These are phyloP conservation scores for Amanita rimosa DNA, from an alignment of 768 basidiomycete genomes.

Conservation along the genomic window DNA sequence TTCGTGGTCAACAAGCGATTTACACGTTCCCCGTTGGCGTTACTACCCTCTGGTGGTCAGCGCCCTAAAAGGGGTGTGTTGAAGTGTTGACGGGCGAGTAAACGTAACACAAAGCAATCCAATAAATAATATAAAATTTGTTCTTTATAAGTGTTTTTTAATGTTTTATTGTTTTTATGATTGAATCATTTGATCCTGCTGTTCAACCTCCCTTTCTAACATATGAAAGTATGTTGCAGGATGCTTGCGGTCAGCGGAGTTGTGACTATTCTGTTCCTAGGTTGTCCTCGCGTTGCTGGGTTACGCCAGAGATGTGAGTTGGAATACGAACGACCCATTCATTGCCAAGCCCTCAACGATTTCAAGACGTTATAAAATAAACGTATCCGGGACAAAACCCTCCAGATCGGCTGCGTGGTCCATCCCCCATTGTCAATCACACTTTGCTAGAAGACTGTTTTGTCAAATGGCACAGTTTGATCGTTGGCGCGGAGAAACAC, in stretches of 20 bases:
- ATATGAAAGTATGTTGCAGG: conserved; percentile 45
- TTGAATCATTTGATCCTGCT: no score
- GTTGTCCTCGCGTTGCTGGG: conserved; percentile 59
- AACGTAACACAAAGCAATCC: no score
- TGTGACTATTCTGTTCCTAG: conserved; percentile 20
- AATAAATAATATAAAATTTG: no score
- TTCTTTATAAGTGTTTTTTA: no score
- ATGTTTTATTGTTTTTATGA: no score
- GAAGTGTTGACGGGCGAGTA: no score
- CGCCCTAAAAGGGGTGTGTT: no score
- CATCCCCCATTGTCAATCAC: conserved; percentile 82
- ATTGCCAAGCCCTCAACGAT: no score
- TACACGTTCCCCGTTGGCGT: conserved; percentile 77
- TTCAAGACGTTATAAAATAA: conserved; percentile 10
- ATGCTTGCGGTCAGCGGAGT: conserved; percentile 2
- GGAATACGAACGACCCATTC: no score
- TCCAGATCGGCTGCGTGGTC: conserved; percentile 68
- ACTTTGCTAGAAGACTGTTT: conserved; percentile 90
- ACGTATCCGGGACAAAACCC: conserved; percentile 47
- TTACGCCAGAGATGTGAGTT: conserved; percentile 51
- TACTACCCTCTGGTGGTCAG: conserved; percentile 44
- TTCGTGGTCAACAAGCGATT: conserved; percentile 52
- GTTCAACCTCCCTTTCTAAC: no score
- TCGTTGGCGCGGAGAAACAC: conserved; percentile 55
- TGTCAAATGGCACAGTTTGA: conserved; percentile 61